A percentile compares a stretch with the other conserved stretches of the same genome.
phyloP scores from a whole-genome alignment of 2,329 filamentous ascomycete genomes.

The Cordyceps javanica region DNA sequence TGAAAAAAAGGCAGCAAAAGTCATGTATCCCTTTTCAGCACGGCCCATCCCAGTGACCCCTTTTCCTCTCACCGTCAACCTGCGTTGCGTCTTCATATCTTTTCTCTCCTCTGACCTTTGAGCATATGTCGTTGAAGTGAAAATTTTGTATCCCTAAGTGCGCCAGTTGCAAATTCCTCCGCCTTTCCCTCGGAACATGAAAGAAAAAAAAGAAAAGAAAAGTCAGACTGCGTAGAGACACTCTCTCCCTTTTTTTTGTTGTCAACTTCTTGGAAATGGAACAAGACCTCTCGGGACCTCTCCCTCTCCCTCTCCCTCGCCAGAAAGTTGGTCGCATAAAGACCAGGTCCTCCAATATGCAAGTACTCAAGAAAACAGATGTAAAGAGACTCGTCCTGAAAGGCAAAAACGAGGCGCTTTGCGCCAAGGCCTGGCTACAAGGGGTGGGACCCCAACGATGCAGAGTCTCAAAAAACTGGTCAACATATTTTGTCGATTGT shows the following conservation, averaged over 20 bases:
- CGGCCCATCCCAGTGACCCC: not conserved
- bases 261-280: not conserved
- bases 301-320: no score
- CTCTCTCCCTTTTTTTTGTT: not conserved
- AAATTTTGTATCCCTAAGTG: conserved; percentile 4
- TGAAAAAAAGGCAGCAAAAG: no score
- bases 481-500: not conserved
- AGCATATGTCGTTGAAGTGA: not conserved
- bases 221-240: not conserved
- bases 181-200: not conserved
- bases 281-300: not conserved
- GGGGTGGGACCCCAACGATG: not conserved
- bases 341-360: not conserved
- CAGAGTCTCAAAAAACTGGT: not conserved
- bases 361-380: conserved; percentile 6
- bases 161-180: conserved; percentile 6
- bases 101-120: not conserved
- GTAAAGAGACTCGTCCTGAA: not conserved
- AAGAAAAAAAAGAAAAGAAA: not conserved
- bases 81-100: not conserved
- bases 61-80: not conserved
- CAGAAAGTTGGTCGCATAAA: not conserved
- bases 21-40: not conserved
- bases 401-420: not conserved
- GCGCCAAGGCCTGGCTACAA: not conserved